Base-by-base conservation (phyloP, 208 protist genomes). In the Strigomonas oncopelti region DNA sequence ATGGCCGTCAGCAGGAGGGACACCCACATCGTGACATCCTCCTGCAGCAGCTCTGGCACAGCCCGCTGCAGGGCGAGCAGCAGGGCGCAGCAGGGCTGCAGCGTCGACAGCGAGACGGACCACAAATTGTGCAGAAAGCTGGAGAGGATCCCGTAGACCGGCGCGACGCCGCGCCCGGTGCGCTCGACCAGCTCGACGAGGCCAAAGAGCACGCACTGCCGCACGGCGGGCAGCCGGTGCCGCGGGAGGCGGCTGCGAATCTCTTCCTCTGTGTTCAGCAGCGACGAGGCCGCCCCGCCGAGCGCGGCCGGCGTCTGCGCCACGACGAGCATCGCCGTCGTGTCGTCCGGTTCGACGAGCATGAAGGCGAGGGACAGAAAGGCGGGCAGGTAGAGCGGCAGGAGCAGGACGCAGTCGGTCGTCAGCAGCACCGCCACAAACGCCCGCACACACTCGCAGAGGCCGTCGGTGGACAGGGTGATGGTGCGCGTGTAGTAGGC, bases 81-180 rank as follows among this genome's bases (percentile, higher is more conserved):
- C 42, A 93, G 71, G 46, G 75, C 72, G 52, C 88, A 93, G 66
- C 71, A 84, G 59, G 79, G 80, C 34, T 79, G 67, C 45, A 90
- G 69, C 4, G 67, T 52, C 14, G 60, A 67, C 60, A 69, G 65
- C 25, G 62, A 57, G 0, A 71, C 69, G 52, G 72, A 71, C 76
- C 81, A 90, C 67, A 79, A 74, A 51, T 80, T 71, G 24, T 74
- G 70, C 20, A 93, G 73, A 52, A 93, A 90, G 16, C 67, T 53
- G 24, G 85, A 78, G 24, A 93, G 70, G 57, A 93, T 63, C 0
- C 69, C 74, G 64, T 87, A 93, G 73, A 91, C 81, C n/a, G 80
- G 78, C 1, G 78, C 82, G 62, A 90, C 82, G 27, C 62, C 45
- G 31, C 80, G 77, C 22, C 83, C 83, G 20, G 84, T 81, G 18